Evolutionary conservation across 225 moss, liverwort and hornwort genomes (phyloP).

Genomic region (Lunularia cruciata): DNA sequence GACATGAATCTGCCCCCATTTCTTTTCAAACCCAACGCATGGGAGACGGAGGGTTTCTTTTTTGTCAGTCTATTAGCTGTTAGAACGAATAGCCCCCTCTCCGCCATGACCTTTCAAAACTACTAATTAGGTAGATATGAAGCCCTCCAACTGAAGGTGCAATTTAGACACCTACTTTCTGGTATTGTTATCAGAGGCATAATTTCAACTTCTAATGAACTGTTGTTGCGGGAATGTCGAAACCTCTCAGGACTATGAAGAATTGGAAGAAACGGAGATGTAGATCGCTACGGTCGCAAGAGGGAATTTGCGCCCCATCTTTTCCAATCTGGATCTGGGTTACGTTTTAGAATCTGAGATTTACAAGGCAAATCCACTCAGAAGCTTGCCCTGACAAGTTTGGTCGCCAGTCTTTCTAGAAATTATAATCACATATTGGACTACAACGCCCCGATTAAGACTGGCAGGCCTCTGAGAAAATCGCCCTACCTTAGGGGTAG

Average conservation of each 20-base stretch:
- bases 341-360: no score
- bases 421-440: no score
- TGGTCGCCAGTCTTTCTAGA: no score
- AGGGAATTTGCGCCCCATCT: neutral
- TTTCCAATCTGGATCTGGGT: neutral
- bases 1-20: constrained; percentile 16
- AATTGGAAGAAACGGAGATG: neutral
- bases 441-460: no score
- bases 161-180: no score
- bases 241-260: neutral
- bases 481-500: no score
- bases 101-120: neutral
- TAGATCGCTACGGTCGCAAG: neutral
- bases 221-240: neutral
- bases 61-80: constrained; percentile 17
- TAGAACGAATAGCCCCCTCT: constrained; percentile 2
- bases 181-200: no score
- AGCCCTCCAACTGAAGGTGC: neutral
- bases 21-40: constrained; percentile 7
- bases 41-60: constrained; percentile 9
- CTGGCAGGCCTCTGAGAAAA: no score
- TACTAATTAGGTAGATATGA: neutral
- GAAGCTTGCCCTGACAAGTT: no score
- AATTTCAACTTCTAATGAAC: neutral
- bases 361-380: no score